phyloP scores from a whole-genome alignment of 352 stramenopile genomes.

The Phytophthora aleatoria region DNA sequence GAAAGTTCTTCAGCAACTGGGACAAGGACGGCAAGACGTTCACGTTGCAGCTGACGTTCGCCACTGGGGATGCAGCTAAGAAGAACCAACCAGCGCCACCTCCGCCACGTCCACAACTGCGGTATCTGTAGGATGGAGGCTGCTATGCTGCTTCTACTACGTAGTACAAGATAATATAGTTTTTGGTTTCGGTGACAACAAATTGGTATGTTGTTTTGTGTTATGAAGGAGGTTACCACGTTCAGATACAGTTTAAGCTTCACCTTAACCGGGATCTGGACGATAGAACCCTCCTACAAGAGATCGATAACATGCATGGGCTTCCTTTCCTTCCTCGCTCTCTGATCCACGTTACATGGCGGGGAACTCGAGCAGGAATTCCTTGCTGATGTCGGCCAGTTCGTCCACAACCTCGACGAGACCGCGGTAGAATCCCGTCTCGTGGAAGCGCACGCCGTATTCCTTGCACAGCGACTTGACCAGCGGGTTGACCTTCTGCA shows the following conservation, averaged over 20 bases:
- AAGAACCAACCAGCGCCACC: slow-evolving; percentile 54
- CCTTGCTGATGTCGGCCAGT: slow-evolving; percentile 91
- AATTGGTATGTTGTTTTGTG: not conserved
- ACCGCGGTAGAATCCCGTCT: slow-evolving; percentile 93
- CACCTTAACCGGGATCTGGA: not conserved
- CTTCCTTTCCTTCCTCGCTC: slow-evolving; percentile 8
- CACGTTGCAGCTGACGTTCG: slow-evolving; percentile 89
- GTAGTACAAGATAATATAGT: slow-evolving; percentile 7
- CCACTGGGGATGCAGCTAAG: slow-evolving; percentile 33
- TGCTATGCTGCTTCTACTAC: not conserved
- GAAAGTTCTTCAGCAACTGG: slow-evolving; percentile 98
- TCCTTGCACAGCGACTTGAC: slow-evolving; percentile 98
- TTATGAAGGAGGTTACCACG: not conserved
- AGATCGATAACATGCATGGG: slow-evolving; percentile 28
- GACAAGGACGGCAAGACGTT: slow-evolving; percentile 96
- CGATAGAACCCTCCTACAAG: slow-evolving; percentile 14
- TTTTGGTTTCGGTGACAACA: not conserved
- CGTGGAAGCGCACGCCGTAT: slow-evolving; percentile 96
- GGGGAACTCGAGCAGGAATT: slow-evolving; percentile 97
- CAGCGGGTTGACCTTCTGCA: slow-evolving; percentile 93
- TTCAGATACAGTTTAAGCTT: slow-evolving; percentile 11
- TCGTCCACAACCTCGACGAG: slow-evolving; percentile 95
- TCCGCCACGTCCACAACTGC: slow-evolving; percentile 55
- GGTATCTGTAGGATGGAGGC: slow-evolving; percentile 32
- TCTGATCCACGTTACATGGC: slow-evolving; percentile 92